Base-by-base conservation (phyloP, 208 protist genomes). In the Herpetomonas samuelpessoai region DNA sequence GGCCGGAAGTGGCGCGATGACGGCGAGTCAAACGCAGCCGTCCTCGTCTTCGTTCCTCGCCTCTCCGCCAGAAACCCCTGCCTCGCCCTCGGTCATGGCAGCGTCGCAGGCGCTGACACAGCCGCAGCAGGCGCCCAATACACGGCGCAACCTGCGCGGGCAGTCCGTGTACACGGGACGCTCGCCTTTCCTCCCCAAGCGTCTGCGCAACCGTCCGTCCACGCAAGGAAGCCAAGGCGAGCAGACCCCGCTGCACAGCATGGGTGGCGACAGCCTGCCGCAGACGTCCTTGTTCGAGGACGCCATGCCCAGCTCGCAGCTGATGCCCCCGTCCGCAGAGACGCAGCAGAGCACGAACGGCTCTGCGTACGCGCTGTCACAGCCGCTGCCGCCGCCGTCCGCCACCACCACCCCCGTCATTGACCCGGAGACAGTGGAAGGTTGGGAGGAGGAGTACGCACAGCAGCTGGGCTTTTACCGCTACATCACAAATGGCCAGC, bases 401-500 rank as follows among this genome's bases (percentile, higher is more conserved):
- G 50, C 18, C 41, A 38, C 31, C 45, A n/a, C n/a, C n/a, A n/a
- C 19, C 45, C 4, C 35, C 61, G 26, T 53, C 56, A 27, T 60
- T 35, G 18, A 16, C 18, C 54, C 60, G 44, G 57, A 79, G 38
- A 30, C 51, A 4, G 27, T 76, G 47, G 27, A 71, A 35, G 64
- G 35, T 0, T 84, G 73, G 73, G 68, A 70, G 24, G 54, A 81
- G 50, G 70, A 72, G n/a, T 57, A 57, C 28, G 73, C 57, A 9
- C 52, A 74, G 26, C 69, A 72, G 62, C 65, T 79, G 25, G 38
- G 57, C 24, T 91, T 91, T 54, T 87, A 74, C 60, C 44, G 54
- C 2, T 91, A 91, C 76, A 67, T 91, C 56, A 76, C 64, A 41
- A 60, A 87, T 47, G 50, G 76, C 44, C 41, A 83, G 25, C 77